A percentile compares a stretch with the other conserved stretches of the same genome.
These are phyloP conservation scores for Ophiosphaerella korrae DNA, from an alignment of 2,329 filamentous ascomycete species.

Conservation along the genomic window DNA sequence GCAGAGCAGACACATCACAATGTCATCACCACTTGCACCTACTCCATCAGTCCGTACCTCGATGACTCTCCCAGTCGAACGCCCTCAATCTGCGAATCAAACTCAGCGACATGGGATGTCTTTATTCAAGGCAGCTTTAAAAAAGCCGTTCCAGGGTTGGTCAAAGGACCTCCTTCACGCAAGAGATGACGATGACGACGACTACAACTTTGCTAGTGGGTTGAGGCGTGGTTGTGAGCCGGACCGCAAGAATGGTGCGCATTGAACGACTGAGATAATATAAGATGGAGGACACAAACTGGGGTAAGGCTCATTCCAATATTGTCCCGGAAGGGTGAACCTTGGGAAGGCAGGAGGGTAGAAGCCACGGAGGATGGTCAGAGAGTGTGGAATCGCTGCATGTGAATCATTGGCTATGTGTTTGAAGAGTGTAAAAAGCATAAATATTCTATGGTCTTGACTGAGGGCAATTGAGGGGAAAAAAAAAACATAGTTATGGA, in stretches of 20 bases:
- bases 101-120: constrained; percentile 8
- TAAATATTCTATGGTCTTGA: too few species aligned
- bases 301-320: too few species aligned
- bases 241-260: constrained; percentile 8
- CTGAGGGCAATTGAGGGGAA: too few species aligned
- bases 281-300: too few species aligned
- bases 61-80: background rate
- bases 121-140: constrained; percentile 28
- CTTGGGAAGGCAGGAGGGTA: too few species aligned
- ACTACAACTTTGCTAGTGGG: constrained; percentile 43
- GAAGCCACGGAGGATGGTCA: too few species aligned
- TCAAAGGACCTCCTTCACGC: constrained; percentile 40
- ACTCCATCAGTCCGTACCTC: constrained; percentile 8
- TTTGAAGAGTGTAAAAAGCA: too few species aligned
- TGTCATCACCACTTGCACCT: constrained; percentile 8
- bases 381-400: too few species aligned
- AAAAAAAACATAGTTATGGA: too few species aligned
- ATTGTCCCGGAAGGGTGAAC: too few species aligned
- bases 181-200: constrained; percentile 40
- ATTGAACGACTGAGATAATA: background rate
- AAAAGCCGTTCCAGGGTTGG: constrained; percentile 45
- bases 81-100: constrained; percentile 3
- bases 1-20: constrained; percentile 1
- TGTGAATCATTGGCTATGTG: too few species aligned
- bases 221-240: constrained; percentile 20